Conservation (phyloP, 1,139 yeast genomes). For the Scheffersomyces quercinus region DNA sequence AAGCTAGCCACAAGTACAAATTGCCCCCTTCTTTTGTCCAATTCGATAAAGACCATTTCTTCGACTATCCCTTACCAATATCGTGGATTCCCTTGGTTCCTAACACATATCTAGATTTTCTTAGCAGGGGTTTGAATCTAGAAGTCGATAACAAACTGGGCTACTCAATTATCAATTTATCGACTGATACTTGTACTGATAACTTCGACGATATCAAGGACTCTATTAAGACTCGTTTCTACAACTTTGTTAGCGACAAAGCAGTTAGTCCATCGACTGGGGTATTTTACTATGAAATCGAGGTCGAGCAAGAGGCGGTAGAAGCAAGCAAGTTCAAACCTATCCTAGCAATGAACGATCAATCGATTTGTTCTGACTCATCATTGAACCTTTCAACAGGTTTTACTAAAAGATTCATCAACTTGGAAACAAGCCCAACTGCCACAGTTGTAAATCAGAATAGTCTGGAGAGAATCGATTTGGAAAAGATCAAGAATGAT, state of each 20-base stretch:
- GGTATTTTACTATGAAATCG: slow-evolving; percentile 39
- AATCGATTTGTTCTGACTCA: slow-evolving; percentile 34
- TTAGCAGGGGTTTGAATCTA: slow-evolving; percentile 25
- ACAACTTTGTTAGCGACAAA: slow-evolving; percentile 38
- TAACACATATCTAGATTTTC: slow-evolving; percentile 19
- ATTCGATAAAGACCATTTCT: slow-evolving; percentile 23
- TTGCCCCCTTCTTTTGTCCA: slow-evolving; percentile 29
- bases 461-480: slow-evolving; percentile 20
- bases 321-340: slow-evolving; percentile 33
- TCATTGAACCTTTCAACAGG: slow-evolving; percentile 40
- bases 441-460: slow-evolving; percentile 1
- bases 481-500: slow-evolving; percentile 32
- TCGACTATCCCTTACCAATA: slow-evolving; percentile 38
- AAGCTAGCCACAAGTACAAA: slow-evolving; percentile 22
- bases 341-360: slow-evolving; percentile 34
- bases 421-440: neutral
- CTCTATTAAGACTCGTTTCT: slow-evolving; percentile 16
- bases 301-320: slow-evolving; percentile 33
- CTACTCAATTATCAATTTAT: slow-evolving; percentile 28
- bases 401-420: slow-evolving; percentile 30
- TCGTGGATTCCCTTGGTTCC: slow-evolving; percentile 43
- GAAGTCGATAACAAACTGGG: slow-evolving; percentile 29
- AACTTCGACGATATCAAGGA: slow-evolving; percentile 4
- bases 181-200: slow-evolving; percentile 7
- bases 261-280: slow-evolving; percentile 34